These are phyloP conservation scores for Amaranthus tricolor DNA, from an alignment of 179 eudicot species.

Conservation along the genomic window DNA sequence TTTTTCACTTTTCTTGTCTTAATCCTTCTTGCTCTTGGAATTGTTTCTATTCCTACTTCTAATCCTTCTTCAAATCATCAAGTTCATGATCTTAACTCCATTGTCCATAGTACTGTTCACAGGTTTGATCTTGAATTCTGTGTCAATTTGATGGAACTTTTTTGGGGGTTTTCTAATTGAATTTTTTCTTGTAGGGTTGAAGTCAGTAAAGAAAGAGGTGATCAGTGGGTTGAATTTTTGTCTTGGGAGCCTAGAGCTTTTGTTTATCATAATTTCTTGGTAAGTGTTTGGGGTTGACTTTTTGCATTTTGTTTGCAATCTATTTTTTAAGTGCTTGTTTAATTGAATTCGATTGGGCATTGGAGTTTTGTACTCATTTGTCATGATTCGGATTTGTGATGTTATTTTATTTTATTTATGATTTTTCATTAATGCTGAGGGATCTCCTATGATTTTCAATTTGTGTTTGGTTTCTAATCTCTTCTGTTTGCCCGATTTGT, in stretches of 20 bases:
- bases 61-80: slow-evolving; percentile 3
- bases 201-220: slow-evolving; percentile 42
- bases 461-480: too few species aligned
- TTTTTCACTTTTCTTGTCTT: slow-evolving; percentile 7
- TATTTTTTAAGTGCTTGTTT: not conserved
- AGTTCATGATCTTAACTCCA: slow-evolving; percentile 13
- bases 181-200: slow-evolving; percentile 24
- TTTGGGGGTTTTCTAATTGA: too few species aligned
- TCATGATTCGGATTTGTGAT: too few species aligned
- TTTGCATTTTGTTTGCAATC: not conserved
- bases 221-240: slow-evolving; percentile 82
- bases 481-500: too few species aligned
- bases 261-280: slow-evolving; percentile 86
- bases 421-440: too few species aligned
- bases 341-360: not conserved
- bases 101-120: slow-evolving; percentile 10
- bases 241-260: slow-evolving; percentile 97
- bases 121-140: slow-evolving; percentile 3
- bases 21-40: slow-evolving; percentile 16
- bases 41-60: slow-evolving; percentile 10
- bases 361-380: not conserved
- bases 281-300: slow-evolving; percentile 11
- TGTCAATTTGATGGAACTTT: not conserved
- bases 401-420: too few species aligned
- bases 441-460: too few species aligned